phyloP scores from a whole-genome alignment of 2,329 filamentous ascomycete species.

The Pestalotiopsis sp. region DNA sequence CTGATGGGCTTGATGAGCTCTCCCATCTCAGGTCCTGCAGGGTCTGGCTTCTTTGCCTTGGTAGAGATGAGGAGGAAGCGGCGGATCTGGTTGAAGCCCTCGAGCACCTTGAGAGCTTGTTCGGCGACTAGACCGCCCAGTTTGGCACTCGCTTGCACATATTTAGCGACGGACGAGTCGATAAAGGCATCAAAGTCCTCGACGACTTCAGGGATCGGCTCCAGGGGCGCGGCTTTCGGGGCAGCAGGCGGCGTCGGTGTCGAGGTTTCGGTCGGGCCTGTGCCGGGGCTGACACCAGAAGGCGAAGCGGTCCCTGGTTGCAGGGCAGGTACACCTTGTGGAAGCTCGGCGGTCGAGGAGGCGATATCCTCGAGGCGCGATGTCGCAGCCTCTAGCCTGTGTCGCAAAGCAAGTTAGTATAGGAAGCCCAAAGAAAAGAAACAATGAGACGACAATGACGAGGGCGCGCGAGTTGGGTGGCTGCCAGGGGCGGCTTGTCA shows the following conservation, averaged over 20 bases:
- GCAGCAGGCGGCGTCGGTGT: conserved; percentile 30
- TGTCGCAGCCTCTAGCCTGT: conserved; percentile 94
- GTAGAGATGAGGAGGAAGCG: conserved; percentile 86
- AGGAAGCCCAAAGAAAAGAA: conserved; percentile 18
- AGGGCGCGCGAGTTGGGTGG: conserved; percentile 15
- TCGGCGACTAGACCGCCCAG: conserved; percentile 79
- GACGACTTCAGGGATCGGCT: conserved; percentile 74
- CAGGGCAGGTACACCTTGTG: conserved; percentile 52
- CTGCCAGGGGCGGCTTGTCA: background rate
- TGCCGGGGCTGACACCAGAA: conserved; percentile 39
- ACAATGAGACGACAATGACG: conserved; percentile 20
- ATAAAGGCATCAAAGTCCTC: conserved; percentile 87
- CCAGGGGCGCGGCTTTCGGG: conserved; percentile 42
- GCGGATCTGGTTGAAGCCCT: conserved; percentile 81
- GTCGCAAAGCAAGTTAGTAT: conserved; percentile 44
- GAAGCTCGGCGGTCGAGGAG: conserved; percentile 68
- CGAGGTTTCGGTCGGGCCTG: conserved; percentile 41
- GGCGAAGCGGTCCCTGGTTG: conserved; percentile 42
- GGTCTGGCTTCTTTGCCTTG: conserved; percentile 89
- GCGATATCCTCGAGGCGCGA: conserved; percentile 96
- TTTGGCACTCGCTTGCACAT: conserved; percentile 75
- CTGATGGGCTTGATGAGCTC: conserved; percentile 87
- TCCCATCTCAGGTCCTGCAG: conserved; percentile 63
- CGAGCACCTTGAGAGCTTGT: conserved; percentile 64
- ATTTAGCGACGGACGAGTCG: conserved; percentile 72